Base-by-base conservation (phyloP, 176 grass and related monocot genomes). In the Triticum turgidum region DNA sequence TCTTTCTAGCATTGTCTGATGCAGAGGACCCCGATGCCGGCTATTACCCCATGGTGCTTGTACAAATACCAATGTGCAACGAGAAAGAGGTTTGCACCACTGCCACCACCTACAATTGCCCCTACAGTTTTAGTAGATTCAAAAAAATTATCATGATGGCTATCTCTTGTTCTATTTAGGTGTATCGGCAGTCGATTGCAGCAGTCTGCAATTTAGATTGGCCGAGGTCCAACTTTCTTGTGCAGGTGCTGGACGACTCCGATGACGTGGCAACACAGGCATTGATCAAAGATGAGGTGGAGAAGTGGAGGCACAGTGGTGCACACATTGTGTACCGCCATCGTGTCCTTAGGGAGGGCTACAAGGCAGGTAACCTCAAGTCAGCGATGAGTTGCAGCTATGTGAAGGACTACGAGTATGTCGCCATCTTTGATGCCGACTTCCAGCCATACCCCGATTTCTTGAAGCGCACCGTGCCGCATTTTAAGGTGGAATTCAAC, bases 21-120 rank as follows among this genome's bases (percentile, higher is more conserved):
- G 34, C 80, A 0, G 85, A 89, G 77, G 93, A 98, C 88, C 87
- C 84, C 13, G 86, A 74, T 42, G 86, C 42, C 37, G 80, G 58
- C 13, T 86, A 88, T 83, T 96, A 87, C 59, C 96, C 96, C 65
- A 94, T 94, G 96, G 93, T 98, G 69, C 87, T 98, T 4, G 90
- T 98, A 63, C 96, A 98, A 72, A 96, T 98, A 61, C 96, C 96
- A 61, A 96, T 98, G 96, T 98, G 96, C 90, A 98, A 98, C 66
- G 93, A 98, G 92, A 91, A 83, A 79, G 96, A 98, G 93, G 95
- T 98, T 21, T 49, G 54, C 58, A 64, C 15, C 82, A 7, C 32
- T 35, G 54, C 64, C 42, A 24, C 17, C 58, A 73, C 58, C 34
- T 56, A 29, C 67, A 65, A 80, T 75, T 75, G 44, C 21, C 11